A percentile compares a stretch with the other conserved stretches of the same genome.
Conservation (phyloP, 1,284 basidiomycete genomes). For the Phellinidium pouzarii region DNA sequence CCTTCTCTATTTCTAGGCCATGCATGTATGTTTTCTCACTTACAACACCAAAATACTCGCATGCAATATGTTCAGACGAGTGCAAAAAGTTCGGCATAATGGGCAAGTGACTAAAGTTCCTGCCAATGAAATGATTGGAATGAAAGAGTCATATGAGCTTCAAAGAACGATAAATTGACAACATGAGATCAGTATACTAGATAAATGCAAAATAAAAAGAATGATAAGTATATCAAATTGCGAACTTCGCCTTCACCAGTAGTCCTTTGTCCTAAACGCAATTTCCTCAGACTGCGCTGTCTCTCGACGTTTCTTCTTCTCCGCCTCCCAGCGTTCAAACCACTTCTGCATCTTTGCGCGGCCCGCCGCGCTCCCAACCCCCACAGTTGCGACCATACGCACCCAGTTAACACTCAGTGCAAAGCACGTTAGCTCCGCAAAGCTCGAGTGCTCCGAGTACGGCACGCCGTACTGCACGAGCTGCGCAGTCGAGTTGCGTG, state of each 20-base stretch:
- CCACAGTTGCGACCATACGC: constrained; percentile 93
- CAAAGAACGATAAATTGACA: too few relatives aligned
- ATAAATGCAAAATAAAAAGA: background rate
- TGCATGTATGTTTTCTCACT: constrained; percentile 13
- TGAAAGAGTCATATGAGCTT: too few relatives aligned
- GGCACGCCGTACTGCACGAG: constrained; percentile 85
- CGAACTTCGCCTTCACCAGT: constrained; percentile 7
- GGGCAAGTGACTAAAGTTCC: too few relatives aligned
- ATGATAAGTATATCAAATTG: background rate
- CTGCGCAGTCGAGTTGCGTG: constrained; percentile 62
- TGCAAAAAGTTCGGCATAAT: background rate
- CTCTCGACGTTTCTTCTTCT: constrained; percentile 56
- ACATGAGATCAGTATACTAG: background rate
- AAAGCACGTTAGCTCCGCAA: constrained; percentile 91
- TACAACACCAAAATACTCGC: constrained; percentile 1
- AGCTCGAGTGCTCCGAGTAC: constrained; percentile 94
- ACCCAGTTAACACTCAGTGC: constrained; percentile 77
- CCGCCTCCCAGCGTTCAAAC: constrained; percentile 82
- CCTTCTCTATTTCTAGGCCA: constrained; percentile 7
- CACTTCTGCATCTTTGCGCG: constrained; percentile 81
- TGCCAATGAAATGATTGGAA: too few relatives aligned
- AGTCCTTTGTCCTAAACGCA: constrained; percentile 11
- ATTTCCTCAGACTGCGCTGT: constrained; percentile 30
- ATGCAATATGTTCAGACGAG: background rate
- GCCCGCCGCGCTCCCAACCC: constrained; percentile 77